Evolutionary conservation across 2,329 filamentous ascomycete species (phyloP).

Genomic region (Cercospora berteroae): DNA sequence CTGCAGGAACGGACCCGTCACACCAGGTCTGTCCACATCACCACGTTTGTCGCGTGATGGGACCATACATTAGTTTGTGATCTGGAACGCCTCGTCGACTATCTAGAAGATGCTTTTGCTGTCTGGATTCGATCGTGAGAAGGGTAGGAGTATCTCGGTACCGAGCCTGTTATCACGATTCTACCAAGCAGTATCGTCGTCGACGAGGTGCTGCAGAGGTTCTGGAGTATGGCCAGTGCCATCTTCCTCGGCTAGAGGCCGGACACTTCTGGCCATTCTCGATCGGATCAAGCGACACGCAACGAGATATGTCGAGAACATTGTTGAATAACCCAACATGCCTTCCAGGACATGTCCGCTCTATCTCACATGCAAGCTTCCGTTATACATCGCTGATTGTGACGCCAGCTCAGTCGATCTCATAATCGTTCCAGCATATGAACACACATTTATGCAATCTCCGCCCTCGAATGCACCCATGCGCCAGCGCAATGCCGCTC

Average conservation of each 20-base stretch:
- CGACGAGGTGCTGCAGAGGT: not conserved
- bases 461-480: constrained; percentile 10
- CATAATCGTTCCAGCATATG: constrained; percentile 5
- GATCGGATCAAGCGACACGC: not conserved
- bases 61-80: constrained; percentile 7
- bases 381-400: not conserved
- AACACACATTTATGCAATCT: constrained; percentile 16
- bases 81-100: not conserved
- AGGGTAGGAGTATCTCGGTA: not conserved
- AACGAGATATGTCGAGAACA: not conserved
- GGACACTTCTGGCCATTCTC: not conserved
- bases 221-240: not conserved
- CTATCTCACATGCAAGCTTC: constrained; percentile 4
- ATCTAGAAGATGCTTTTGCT: not conserved
- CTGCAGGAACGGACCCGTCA: constrained; percentile 13
- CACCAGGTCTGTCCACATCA: constrained; percentile 7
- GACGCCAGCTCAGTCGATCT: not conserved
- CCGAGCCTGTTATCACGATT: not conserved
- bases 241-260: not conserved
- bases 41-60: constrained; percentile 7
- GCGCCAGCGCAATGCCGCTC: constrained; percentile 20
- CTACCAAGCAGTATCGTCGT: not conserved
- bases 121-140: not conserved
- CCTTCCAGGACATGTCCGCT: not conserved
- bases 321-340: not conserved